Base-by-base conservation (phyloP, 2,329 filamentous ascomycete species). In the Penicillium sp. region DNA sequence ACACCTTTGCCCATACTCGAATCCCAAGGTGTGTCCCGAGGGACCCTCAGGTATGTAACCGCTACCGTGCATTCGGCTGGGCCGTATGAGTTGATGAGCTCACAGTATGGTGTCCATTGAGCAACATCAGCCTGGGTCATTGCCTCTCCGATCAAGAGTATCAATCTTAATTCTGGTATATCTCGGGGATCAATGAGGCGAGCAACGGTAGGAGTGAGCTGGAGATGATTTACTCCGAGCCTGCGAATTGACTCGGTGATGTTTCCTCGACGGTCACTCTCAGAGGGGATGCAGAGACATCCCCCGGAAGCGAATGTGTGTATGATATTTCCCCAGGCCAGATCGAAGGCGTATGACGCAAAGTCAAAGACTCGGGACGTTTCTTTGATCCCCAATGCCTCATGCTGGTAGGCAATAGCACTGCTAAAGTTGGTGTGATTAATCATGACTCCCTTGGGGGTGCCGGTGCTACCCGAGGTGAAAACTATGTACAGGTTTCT, bases 391-490 rank as follows among this genome's bases (percentile, higher is more conserved):
- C 38, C 38, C 5, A 40, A n/a, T 8, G 38, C n/a, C 8, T 21
- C 7, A 18, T 40, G 14, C 16, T 40, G 38, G 38, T 40, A n/a
- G 16, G 16, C 18, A 11, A 40, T 40, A 9, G 38, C n/a, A 21
- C 16, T 18, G n/a, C 16, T 40, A 21, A 40, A 40, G 38, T 21
- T 18, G 18, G 38, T 44, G 44, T 41, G 45, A 29, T 14, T 41
- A 32, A 18, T 40, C 32, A 34, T 44, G 38, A 14, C 18, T 18
- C 40, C 53, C 45, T 55, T 55, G 5, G 53, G 53, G 13, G n/a
- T 39, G 13, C 53, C 53, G 18, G 53, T 55, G 11, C 48, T 52
- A 5, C 53, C 53, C 13, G 48, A 52, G 4, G 53, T 55, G 27
- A 48, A 55, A 5, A 52, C 21, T 16, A 40, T 38, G 44, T 42